phyloP scores from a whole-genome alignment of 768 basidiomycete species.

The Hypsizygus marmoreus region DNA sequence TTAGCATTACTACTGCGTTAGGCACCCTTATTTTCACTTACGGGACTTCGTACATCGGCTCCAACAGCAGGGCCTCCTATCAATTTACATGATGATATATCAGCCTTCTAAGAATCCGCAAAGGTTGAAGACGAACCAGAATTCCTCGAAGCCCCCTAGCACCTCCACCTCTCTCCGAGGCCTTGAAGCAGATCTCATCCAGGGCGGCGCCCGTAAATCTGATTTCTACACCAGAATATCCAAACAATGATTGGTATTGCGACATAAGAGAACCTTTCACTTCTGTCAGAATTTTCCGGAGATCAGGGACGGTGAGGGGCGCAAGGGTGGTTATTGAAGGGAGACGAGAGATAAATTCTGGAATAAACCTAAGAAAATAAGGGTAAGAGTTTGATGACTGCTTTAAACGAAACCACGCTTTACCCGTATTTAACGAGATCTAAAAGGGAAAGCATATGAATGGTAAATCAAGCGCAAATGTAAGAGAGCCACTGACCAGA shows the following conservation, averaged over 20 bases:
- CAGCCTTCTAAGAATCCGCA: not conserved
- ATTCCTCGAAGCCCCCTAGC: constrained; percentile 89
- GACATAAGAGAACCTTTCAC: constrained; percentile 90
- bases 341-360: constrained; percentile 93
- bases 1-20: constrained; percentile 1
- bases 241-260: constrained; percentile 85
- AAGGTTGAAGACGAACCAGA: constrained; percentile 52
- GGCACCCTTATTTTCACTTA: constrained; percentile 44
- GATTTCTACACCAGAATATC: constrained; percentile 82
- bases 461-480: not conserved
- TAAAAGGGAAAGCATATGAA: constrained; percentile 23
- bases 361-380: constrained; percentile 67
- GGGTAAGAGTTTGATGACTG: constrained; percentile 3
- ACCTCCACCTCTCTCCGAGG: constrained; percentile 82
- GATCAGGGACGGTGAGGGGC: constrained; percentile 76
- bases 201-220: constrained; percentile 83
- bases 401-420: constrained; percentile 4
- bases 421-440: constrained; percentile 89
- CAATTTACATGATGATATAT: constrained; percentile 3
- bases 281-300: constrained; percentile 89
- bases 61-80: constrained; percentile 79
- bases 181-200: constrained; percentile 78
- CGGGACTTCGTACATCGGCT: constrained; percentile 94
- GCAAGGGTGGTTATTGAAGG: constrained; percentile 87
- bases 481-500: constrained; percentile 42